Evolutionary conservation across 2,329 filamentous ascomycete species (phyloP), one percentile per base, ranked within the genome.

Genomic region (Clonostachys solani): DNA sequence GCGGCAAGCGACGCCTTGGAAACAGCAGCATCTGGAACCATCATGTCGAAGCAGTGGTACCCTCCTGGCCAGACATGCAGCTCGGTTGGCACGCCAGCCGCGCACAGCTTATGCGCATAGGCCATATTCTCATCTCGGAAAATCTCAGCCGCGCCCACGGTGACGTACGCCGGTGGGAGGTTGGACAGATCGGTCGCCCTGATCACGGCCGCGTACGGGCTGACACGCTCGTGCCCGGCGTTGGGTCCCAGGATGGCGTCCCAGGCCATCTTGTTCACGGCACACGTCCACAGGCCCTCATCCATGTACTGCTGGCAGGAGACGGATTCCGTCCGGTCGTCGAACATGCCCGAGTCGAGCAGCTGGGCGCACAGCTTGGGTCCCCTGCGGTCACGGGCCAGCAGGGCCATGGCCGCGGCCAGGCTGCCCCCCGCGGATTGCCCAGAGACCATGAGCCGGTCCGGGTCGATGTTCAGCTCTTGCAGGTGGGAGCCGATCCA

Each of bases 271-370:
- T 59, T 51, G 52, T 72, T 73, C 46, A 65, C 62, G 38, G 58
- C 60, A 6, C 54, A 53, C 3, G 54, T 58, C 68, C 71, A 75
- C 16, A 58, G 58, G 1, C 60, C 57, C 33, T 64, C 59, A 5
- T 55, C 54, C 19, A 61, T 60, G 43, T 67, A 61, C 13, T 66
- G 61, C 13, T 51, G 50, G n/a, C 59, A 57, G 5, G 63, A 62
- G 8, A 49, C 49, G n/a, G 50, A 56, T n/a, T 61, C 58, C 40
- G 60, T 65, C 42, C 63, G 56, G 49, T 75, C 68, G 52, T 77
- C 72, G 12, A 77, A 57, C 72, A 76, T 76, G 5, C 70, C 72
- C 43, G 69, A 69, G 42, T 71, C 58, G 12, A 76, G 62, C 41
- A 75, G 61, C 56, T 73, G 65, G 13, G 53, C 56, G 64, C 68